Percentiles rank a stretch among this genome's conserved stretches.
phyloP scores from a whole-genome alignment of 441 rosid genomes.

The Corymbia citriodora region DNA sequence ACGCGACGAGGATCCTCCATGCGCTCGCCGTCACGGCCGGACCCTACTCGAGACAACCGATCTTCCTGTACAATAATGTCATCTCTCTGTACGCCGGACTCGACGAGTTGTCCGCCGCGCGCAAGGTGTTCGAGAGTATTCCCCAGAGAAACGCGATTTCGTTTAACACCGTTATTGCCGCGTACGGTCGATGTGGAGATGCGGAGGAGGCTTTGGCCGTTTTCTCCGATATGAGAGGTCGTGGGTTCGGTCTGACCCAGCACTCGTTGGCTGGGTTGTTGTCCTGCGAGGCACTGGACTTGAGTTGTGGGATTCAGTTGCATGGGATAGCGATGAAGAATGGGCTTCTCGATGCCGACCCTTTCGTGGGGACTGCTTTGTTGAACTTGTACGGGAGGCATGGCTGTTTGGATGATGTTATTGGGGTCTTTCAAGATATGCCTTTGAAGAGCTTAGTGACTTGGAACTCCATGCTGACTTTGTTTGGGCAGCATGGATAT shows the following conservation, averaged over 20 bases:
- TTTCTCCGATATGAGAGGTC: conserved; percentile 33
- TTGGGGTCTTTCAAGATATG: conserved; percentile 52
- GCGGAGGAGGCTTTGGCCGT: conserved; percentile 32
- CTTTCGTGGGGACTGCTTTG: conserved; percentile 66
- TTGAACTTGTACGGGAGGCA: conserved; percentile 58
- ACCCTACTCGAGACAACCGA: conserved; percentile 30
- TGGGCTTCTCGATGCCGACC: conserved; percentile 51
- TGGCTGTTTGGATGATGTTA: conserved; percentile 39
- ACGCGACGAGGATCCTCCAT: conserved; percentile 41
- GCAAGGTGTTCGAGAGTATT: conserved; percentile 61
- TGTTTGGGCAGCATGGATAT: conserved; percentile 44
- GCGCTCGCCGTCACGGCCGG: conserved; percentile 52
- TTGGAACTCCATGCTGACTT: conserved; percentile 68
- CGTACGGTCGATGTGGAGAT: conserved; percentile 33
- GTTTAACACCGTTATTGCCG: conserved; percentile 7
- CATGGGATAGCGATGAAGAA: conserved; percentile 53
- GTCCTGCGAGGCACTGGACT: conserved; percentile 37
- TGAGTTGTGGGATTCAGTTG: conserved; percentile 44
- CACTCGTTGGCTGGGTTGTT: conserved; percentile 50
- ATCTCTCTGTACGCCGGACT: conserved; percentile 21
- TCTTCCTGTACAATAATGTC: conserved; percentile 53
- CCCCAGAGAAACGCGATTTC: conserved; percentile 32
- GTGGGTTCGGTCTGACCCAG: conserved; percentile 48
- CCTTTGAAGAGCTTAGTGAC: conserved; percentile 58
- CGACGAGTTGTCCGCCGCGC: conserved; percentile 30